Conservation (phyloP, 176 grass and related monocot genomes). For the Phragmites australis region DNA sequence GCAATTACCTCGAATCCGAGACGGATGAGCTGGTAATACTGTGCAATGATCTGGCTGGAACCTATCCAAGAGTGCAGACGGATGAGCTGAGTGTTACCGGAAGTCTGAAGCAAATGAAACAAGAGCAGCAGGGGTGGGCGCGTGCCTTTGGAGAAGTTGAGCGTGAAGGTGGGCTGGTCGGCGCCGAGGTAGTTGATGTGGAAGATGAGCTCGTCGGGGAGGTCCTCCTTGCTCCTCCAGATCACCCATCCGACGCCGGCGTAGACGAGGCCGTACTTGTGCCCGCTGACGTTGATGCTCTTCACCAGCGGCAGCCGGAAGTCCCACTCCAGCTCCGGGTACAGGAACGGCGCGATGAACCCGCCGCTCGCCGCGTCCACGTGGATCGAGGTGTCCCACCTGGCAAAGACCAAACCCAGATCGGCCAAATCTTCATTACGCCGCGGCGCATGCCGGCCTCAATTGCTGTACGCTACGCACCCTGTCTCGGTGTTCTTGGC, state of each 20-base stretch:
- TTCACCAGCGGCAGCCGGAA: constrained; percentile 75
- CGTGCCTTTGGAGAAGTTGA: constrained; percentile 80
- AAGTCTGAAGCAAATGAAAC: background rate
- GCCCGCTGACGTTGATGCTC: constrained; percentile 80
- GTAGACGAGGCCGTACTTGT: constrained; percentile 81
- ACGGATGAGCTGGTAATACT: constrained; percentile 84
- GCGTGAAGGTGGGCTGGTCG: constrained; percentile 78
- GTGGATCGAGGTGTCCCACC: constrained; percentile 75
- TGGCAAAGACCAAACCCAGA: background rate
- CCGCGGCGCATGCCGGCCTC: too few relatives aligned
- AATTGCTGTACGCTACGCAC: constrained; percentile 6
- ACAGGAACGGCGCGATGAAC: constrained; percentile 78
- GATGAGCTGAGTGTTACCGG: background rate
- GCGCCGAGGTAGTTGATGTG: constrained; percentile 84
- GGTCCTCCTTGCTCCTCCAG: constrained; percentile 67
- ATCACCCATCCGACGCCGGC: constrained; percentile 71
- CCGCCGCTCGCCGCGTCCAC: constrained; percentile 79
- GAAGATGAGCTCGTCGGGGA: constrained; percentile 84
- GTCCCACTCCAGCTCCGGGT: constrained; percentile 81
- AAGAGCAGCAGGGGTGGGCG: background rate
- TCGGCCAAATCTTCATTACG: background rate
- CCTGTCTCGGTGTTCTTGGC: constrained; percentile 70
- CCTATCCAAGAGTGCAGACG: constrained; percentile 25
- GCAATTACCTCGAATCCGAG: constrained; percentile 67
- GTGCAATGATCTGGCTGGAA: constrained; percentile 78